A percentile compares a stretch with the other conserved stretches of the same genome.
Evolutionary conservation across 352 stramenopile species (phyloP).

Genomic region (Pythium plurisporium): DNA sequence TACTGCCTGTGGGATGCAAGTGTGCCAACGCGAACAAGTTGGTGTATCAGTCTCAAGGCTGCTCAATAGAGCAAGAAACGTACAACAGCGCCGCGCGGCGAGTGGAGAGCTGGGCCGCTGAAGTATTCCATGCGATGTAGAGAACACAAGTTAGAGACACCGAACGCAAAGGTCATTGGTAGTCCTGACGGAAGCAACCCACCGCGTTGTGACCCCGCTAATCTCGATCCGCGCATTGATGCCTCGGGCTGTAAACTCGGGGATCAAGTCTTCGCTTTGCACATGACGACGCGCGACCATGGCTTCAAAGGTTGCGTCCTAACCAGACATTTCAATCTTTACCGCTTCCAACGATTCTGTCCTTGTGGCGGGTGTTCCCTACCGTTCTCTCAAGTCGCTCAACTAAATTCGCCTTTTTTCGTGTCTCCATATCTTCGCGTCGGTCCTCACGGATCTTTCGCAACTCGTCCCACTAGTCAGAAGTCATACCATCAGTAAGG

Average conservation of each 20-base stretch:
- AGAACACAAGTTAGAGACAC: no score
- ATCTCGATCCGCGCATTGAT: constrained; percentile 58
- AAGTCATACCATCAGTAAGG: not conserved
- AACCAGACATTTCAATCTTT: not conserved
- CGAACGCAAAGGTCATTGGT: no score
- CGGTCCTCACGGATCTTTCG: constrained; percentile 31
- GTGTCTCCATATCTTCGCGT: constrained; percentile 25
- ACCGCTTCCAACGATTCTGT: not conserved
- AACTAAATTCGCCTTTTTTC: constrained; percentile 27
- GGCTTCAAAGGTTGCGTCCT: constrained; percentile 55
- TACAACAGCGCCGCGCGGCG: constrained; percentile 50
- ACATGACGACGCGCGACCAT: constrained; percentile 42
- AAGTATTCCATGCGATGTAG: not conserved
- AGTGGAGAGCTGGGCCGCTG: constrained; percentile 59
- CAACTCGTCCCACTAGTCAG: constrained; percentile 44
- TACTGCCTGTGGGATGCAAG: constrained; percentile 33
- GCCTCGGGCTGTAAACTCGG: constrained; percentile 56
- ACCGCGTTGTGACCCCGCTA: constrained; percentile 79
- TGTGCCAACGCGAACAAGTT: no score
- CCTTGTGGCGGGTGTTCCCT: not conserved
- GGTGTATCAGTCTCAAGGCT: not conserved
- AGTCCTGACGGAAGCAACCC: not conserved
- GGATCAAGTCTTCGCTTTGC: constrained; percentile 51
- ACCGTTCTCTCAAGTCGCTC: constrained; percentile 19
- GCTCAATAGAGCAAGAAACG: not conserved